These are phyloP conservation scores for Heliamphora exappendiculata DNA, from an alignment of 148 eudicot species.

Conservation along the genomic window DNA sequence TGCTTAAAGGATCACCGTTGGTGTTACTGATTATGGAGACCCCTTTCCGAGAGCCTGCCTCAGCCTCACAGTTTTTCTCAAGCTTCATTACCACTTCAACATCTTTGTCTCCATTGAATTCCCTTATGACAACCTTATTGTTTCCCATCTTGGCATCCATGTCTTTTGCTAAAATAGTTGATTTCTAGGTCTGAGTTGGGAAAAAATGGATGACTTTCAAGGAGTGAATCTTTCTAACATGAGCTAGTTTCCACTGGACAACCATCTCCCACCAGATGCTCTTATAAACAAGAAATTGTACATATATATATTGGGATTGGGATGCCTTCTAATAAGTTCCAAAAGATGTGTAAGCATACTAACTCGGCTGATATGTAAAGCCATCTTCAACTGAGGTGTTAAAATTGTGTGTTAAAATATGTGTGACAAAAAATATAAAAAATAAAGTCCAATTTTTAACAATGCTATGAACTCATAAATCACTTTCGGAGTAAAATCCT, in stretches of 20 bases:
- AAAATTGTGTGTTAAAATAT: no score
- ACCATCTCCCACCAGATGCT: background rate
- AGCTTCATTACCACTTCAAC: conserved; percentile 5
- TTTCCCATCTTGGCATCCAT: background rate
- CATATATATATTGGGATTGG: no score
- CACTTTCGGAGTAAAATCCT: no score
- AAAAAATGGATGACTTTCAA: background rate
- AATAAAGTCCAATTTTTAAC: no score
- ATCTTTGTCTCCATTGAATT: conserved; percentile 11
- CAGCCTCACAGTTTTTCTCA: conserved; percentile 12
- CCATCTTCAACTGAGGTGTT: no score
- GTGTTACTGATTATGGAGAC: conserved; percentile 1
- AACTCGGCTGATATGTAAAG: no score
- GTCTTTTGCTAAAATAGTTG: background rate
- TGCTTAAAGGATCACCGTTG: conserved; percentile 2
- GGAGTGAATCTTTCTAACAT: background rate
- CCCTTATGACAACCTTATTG: conserved; percentile 11
- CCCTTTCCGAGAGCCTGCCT: conserved; percentile 2
- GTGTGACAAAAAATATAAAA: no score
- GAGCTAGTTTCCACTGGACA: background rate
- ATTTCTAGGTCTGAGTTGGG: background rate
- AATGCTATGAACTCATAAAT: no score
- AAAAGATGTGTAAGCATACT: no score
- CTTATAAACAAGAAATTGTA: background rate
- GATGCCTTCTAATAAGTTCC: no score